phyloP scores from a whole-genome alignment of 345 rosid genomes.

The Eucalyptus coolabah region DNA sequence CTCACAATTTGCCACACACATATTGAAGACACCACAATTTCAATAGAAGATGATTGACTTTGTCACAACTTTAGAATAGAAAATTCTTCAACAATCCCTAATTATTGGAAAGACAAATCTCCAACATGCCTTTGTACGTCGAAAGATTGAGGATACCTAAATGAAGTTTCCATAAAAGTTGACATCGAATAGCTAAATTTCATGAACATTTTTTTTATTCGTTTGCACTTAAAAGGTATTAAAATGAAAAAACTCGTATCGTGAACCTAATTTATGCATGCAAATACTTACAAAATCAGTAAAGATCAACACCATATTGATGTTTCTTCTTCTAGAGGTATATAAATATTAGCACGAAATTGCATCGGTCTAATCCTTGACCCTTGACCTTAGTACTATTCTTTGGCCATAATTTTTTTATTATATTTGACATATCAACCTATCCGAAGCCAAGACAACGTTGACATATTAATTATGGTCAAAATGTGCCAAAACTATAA shows the following conservation, averaged over 20 bases:
- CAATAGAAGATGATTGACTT: not conserved
- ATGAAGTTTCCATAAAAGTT: not conserved
- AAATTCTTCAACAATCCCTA: not conserved
- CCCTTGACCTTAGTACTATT: not conserved
- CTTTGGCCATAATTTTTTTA: not conserved
- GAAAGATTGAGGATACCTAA: accelerated
- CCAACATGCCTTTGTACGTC: not conserved
- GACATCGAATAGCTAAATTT: not conserved
- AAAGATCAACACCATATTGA: not conserved
- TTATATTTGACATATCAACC: not conserved
- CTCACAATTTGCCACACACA: not conserved
- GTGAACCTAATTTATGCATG: not conserved
- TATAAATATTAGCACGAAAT: not conserved
- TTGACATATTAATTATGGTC: not conserved
- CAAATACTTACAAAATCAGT: not conserved
- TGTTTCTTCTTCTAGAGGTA: not conserved
- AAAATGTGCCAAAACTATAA: not conserved
- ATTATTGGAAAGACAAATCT: not conserved
- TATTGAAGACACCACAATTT: not conserved
- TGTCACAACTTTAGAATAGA: not conserved
- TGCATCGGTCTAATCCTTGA: not conserved
- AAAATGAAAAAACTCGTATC: not conserved
- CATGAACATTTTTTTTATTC: not conserved
- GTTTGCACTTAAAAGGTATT: not conserved
- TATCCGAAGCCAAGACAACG: not conserved